Conservation (phyloP, 148 eudicot genomes). For the Cornus florida region DNA sequence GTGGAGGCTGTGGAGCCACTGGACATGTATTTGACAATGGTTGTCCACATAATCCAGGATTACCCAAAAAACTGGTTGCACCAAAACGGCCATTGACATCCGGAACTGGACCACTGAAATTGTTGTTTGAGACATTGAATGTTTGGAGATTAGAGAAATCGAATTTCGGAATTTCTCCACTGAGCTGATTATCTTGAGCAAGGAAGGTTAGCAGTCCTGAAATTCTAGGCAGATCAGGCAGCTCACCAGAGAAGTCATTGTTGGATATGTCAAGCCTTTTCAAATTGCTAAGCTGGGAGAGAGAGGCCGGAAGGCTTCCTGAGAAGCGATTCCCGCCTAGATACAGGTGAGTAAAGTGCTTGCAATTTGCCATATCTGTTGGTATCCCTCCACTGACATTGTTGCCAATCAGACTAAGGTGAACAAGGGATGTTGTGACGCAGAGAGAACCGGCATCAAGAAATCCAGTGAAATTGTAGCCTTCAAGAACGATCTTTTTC, state of each 20-base stretch:
- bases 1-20: neutral
- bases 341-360: conserved; percentile 32
- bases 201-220: conserved; percentile 39
- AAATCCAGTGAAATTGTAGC: conserved; percentile 23
- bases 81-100: conserved; percentile 20
- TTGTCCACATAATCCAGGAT: conserved; percentile 41
- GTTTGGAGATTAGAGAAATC: conserved; percentile 32
- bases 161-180: conserved; percentile 31
- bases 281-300: conserved; percentile 28
- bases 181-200: conserved; percentile 36
- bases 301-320: conserved; percentile 30
- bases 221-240: conserved; percentile 39
- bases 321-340: conserved; percentile 32
- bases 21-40: conserved; percentile 33
- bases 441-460: conserved; percentile 40
- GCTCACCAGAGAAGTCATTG: conserved; percentile 30
- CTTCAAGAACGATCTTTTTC: conserved; percentile 31
- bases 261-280: conserved; percentile 36
- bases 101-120: conserved; percentile 42
- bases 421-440: conserved; percentile 9
- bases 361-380: conserved; percentile 35
- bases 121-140: conserved; percentile 47
- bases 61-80: conserved; percentile 34
- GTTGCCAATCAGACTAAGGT: conserved; percentile 34
- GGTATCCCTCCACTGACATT: conserved; percentile 32